phyloP scores from a whole-genome alignment of 2,329 filamentous ascomycete species.

The Arthrobotrys sphaeroides region DNA sequence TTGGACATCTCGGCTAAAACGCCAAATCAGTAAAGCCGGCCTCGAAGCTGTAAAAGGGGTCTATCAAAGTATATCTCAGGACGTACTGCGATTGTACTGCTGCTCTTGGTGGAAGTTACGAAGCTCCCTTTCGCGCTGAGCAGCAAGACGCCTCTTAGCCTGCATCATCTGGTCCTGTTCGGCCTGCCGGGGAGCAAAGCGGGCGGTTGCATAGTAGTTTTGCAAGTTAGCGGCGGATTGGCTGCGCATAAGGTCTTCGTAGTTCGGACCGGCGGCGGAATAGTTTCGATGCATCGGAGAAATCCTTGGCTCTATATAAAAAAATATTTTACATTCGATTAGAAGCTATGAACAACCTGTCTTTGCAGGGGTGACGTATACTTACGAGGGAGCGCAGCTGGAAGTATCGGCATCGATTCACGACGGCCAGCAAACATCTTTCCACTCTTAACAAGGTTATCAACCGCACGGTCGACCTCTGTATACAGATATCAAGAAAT shows the following conservation, averaged over 20 bases:
- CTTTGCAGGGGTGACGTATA: conserved; percentile 60
- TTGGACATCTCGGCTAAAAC: conserved; percentile 72
- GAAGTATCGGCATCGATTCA: conserved; percentile 77
- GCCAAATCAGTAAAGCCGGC: conserved; percentile 57
- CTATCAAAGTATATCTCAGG: not conserved
- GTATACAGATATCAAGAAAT: conserved; percentile 38
- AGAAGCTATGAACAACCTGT: not conserved
- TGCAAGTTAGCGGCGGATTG: conserved; percentile 82
- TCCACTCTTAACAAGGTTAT: conserved; percentile 95
- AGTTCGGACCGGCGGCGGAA: conserved; percentile 56
- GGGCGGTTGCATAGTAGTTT: conserved; percentile 92
- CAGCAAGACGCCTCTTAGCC: conserved; percentile 98
- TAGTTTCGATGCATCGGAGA: conserved; percentile 56
- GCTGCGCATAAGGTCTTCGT: conserved; percentile 71
- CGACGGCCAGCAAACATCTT: conserved; percentile 87
- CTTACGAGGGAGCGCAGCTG: conserved; percentile 65
- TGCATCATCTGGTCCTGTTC: conserved; percentile 99
- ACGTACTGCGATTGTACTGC: conserved; percentile 99
- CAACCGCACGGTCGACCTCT: conserved; percentile 96
- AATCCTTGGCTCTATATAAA: conserved; percentile 50
- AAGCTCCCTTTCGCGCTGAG: conserved; percentile 97
- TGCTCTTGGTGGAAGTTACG: conserved; percentile 99
- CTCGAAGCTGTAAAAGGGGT: conserved; percentile 56
- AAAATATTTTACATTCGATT: not conserved
- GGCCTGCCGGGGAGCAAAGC: conserved; percentile 85